phyloP scores from a whole-genome alignment of 1,139 yeast species.

The Ashbya aceris region DNA sequence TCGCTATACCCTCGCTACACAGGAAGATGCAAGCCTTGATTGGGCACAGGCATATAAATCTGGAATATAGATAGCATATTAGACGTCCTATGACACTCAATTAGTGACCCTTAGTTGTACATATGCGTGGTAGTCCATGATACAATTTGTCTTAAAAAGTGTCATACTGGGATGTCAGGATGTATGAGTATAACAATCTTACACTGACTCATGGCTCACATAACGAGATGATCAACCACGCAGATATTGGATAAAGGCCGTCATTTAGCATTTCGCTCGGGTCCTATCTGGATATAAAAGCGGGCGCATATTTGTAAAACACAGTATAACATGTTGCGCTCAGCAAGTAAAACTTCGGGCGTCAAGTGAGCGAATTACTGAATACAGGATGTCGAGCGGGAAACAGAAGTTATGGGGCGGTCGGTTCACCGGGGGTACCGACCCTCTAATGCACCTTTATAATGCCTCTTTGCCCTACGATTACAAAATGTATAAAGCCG shows the following conservation, averaged over 20 bases:
- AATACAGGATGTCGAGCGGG: background rate
- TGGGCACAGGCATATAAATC: background rate
- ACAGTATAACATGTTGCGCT: background rate
- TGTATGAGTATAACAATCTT: no score
- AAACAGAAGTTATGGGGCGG: constrained; percentile 88
- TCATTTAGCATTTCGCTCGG: no score
- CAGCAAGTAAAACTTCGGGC: background rate
- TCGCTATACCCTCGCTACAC: constrained; percentile 95
- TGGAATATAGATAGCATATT: background rate
- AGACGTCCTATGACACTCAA: background rate
- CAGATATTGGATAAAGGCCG: no score
- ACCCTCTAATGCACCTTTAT: constrained; percentile 93
- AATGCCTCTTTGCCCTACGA: constrained; percentile 96
- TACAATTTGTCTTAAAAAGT: no score
- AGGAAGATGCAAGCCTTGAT: constrained; percentile 91
- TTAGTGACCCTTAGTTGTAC: no score
- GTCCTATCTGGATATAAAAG: no score
- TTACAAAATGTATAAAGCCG: constrained; percentile 88
- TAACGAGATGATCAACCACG: no score
- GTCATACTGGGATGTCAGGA: no score
- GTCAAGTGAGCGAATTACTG: background rate
- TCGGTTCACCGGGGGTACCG: constrained; percentile 93
- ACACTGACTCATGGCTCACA: no score
- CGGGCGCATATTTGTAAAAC: no score
- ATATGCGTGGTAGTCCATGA: no score